A percentile compares a stretch with the other conserved stretches of the same genome.
Evolutionary conservation across 345 rosid species (phyloP).

Genomic region (Eucalyptus sp.): DNA sequence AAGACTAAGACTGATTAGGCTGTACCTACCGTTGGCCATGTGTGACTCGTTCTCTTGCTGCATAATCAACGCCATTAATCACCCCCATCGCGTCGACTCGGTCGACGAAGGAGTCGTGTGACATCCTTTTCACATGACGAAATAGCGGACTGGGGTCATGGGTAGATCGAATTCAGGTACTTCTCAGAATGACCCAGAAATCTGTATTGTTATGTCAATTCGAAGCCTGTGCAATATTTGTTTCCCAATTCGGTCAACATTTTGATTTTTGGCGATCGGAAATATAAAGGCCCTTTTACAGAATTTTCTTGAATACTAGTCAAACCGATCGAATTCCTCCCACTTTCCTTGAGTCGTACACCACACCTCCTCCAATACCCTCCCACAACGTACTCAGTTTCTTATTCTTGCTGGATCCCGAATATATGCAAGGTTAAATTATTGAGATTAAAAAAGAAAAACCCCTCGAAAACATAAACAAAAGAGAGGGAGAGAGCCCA

Average conservation of each 20-base stretch:
- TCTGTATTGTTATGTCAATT: background rate
- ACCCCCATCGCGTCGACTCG: background rate
- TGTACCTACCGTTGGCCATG: background rate
- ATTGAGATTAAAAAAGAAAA: background rate
- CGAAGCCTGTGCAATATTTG: accelerated
- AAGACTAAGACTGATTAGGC: background rate
- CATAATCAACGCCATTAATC: background rate
- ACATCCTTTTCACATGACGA: background rate
- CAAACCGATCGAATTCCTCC: background rate
- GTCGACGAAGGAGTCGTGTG: background rate
- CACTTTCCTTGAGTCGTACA: background rate
- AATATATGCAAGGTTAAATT: background rate
- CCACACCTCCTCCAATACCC: background rate
- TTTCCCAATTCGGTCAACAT: background rate
- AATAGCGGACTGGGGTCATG: accelerated
- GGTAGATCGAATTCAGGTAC: accelerated
- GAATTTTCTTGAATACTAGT: background rate
- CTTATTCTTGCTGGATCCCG: background rate
- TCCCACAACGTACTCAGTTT: background rate
- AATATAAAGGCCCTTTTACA: background rate
- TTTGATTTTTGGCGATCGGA: background rate
- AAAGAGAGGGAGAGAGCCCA: background rate
- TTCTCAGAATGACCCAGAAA: accelerated
- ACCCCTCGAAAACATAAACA: background rate
- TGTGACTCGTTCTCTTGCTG: background rate